Base-by-base conservation (phyloP, 441 rosid genomes). In the Brassica hybrid region DNA sequence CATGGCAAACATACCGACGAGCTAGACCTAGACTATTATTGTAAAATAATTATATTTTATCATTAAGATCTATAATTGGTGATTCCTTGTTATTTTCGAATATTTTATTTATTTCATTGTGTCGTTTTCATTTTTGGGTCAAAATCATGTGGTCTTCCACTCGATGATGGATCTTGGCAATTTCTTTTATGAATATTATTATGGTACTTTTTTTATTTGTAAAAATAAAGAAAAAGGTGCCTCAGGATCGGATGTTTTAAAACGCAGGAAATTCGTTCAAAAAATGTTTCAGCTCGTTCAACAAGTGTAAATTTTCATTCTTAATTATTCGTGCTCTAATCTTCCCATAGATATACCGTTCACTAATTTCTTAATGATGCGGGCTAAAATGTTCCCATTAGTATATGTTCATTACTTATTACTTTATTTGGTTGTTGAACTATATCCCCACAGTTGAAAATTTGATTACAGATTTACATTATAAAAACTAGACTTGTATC, bases 141-240 rank as follows among this genome's bases (percentile, higher is more conserved):
- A 68, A 79, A 67, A 79, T 79, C 71, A 73, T 54, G 81, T 79
- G 70, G 65, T 69, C 74, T 73, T 73, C 75, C 67, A 79, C 71
- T 79, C 65, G 71, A 73, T 18, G 38, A 78, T 61, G 78, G 41
- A 52, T 73, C 78, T 71, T 21, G 25, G 36, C 21, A 50, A 13
- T 60, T 78, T 66, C 10, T 59, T 50, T 9, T 58, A 65, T 54
- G 10, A 70, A 41, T 25, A 68, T 27, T 68, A 30, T 57, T 43
- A 19, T 57, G 13, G 1, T 43, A 65, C 18, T 12, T 65, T 1
- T 14, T n/a, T 10, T 25, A 30, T 18, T 54, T 54, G 19, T 13
- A 21, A 21, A 21, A 21, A 23, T 0, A 14, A 73, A 74, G n/a
- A 36, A 74, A 59, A 32, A 8, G 52, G 4, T 25, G 11, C 41